Percentiles rank a stretch among this genome's conserved stretches.
Evolutionary conservation across 441 rosid species (phyloP).

Genomic region (Eruca vesicaria): DNA sequence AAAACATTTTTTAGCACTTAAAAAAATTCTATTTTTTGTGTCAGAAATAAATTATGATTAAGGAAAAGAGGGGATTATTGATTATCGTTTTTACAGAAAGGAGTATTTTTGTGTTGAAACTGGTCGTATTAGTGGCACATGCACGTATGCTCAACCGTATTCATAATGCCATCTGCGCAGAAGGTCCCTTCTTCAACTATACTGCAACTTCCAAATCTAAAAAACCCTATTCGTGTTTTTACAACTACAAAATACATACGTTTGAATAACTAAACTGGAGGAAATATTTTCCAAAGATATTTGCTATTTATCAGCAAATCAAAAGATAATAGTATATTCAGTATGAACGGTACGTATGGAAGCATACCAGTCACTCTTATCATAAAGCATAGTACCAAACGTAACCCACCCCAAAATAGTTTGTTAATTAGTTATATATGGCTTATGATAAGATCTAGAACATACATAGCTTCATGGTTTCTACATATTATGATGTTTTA

Average conservation of each 20-base stretch:
- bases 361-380: constrained; percentile 2
- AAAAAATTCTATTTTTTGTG: too few species aligned
- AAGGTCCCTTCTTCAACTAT: neutral
- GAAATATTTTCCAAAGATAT: neutral
- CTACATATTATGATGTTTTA: neutral
- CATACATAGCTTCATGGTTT: neutral
- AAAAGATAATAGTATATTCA: neutral
- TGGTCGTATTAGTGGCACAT: constrained; percentile 15
- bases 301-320: neutral
- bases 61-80: neutral
- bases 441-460: constrained; percentile 1
- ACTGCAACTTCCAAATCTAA: neutral
- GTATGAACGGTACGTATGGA: neutral
- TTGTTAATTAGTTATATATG: neutral
- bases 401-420: neutral
- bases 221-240: neutral
- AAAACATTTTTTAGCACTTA: too few species aligned
- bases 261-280: neutral
- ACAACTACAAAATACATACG: neutral
- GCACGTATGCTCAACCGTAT: constrained; percentile 28
- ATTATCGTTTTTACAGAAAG: neutral
- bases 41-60: too few species aligned
- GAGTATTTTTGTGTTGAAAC: neutral
- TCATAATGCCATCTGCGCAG: constrained; percentile 14
- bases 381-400: neutral